Evolutionary conservation across 306 rosid species (phyloP).

Genomic region (Vicia sativa): DNA sequence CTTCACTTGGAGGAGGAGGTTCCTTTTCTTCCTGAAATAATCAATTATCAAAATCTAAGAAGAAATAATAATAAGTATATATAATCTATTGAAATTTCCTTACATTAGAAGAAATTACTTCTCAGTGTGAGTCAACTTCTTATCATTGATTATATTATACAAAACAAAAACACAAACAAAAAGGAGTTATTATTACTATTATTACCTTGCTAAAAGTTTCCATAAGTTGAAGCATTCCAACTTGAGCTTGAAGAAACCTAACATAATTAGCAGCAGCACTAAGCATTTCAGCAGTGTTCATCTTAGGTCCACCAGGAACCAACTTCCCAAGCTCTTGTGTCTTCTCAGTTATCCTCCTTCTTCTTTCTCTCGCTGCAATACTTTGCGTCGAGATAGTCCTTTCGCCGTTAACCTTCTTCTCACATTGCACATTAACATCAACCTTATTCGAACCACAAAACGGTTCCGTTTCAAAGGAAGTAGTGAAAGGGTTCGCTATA

Average conservation of each 20-base stretch:
- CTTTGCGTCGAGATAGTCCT: constrained; percentile 60
- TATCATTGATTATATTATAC: neutral
- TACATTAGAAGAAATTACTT: too few species aligned
- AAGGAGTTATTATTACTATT: too few species aligned
- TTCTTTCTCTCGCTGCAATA: constrained; percentile 75
- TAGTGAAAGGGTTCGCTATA: neutral
- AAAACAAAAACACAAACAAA: neutral
- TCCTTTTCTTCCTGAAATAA: constrained; percentile 39
- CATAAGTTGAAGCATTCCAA: constrained; percentile 56
- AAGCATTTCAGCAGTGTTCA: constrained; percentile 95
- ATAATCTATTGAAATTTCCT: too few species aligned
- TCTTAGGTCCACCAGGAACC: constrained; percentile 74
- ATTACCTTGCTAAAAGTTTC: constrained; percentile 36
- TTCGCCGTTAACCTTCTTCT: neutral
- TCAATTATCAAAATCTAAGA: neutral
- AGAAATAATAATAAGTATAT: too few species aligned
- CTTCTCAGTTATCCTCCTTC: constrained; percentile 78
- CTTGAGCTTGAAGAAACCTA: constrained; percentile 75
- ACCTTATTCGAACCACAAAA: neutral
- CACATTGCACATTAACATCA: neutral
- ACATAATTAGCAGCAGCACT: constrained; percentile 73
- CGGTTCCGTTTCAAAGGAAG: neutral
- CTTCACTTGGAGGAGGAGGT: constrained; percentile 34
- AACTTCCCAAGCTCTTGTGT: constrained; percentile 78
- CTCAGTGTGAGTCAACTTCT: too few species aligned